A percentile compares a stretch with the other conserved stretches of the same genome.
These are phyloP conservation scores for Entoloma clypeatum DNA, from an alignment of 1,284 basidiomycete species.

Conservation along the genomic window DNA sequence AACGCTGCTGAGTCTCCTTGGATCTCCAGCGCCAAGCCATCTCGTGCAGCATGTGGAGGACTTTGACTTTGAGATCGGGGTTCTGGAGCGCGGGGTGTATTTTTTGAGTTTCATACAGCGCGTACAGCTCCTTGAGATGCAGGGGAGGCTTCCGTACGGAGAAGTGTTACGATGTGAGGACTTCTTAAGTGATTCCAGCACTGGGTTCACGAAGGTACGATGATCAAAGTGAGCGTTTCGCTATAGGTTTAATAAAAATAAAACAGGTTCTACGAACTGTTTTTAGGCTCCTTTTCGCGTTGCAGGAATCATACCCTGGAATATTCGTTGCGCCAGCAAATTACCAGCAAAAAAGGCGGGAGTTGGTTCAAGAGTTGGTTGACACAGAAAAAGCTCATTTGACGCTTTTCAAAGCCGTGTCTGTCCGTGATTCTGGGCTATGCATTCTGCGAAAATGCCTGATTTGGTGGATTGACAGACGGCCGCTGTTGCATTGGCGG, in stretches of 20 bases:
- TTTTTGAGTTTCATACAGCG: constrained; percentile 34
- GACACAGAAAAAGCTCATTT: constrained; percentile 32
- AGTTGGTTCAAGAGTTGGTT: constrained; percentile 28
- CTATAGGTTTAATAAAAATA: background rate
- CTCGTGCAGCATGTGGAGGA: constrained; percentile 25
- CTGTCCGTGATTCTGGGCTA: constrained; percentile 16
- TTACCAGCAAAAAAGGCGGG: constrained; percentile 20
- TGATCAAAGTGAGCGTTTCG: background rate
- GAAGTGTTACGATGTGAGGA: constrained; percentile 36
- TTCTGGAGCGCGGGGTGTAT: constrained; percentile 27
- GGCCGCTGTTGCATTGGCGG: constrained; percentile 28
- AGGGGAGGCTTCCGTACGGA: constrained; percentile 32
- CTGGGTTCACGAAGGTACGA: constrained; percentile 35
- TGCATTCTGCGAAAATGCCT: background rate
- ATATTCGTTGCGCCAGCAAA: constrained; percentile 30
- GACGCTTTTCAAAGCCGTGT: constrained; percentile 23
- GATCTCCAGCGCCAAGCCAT: constrained; percentile 30
- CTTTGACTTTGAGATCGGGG: constrained; percentile 27
- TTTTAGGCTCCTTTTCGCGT: constrained; percentile 29
- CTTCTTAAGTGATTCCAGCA: constrained; percentile 29
- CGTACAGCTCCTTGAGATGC: constrained; percentile 32
- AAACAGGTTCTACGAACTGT: constrained; percentile 34
- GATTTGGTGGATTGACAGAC: constrained; percentile 21
- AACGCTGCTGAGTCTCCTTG: constrained; percentile 35
- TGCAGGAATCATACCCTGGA: constrained; percentile 35